Evolutionary conservation across 148 eudicot species (phyloP).

Genomic region (Heliosperma pusillum): DNA sequence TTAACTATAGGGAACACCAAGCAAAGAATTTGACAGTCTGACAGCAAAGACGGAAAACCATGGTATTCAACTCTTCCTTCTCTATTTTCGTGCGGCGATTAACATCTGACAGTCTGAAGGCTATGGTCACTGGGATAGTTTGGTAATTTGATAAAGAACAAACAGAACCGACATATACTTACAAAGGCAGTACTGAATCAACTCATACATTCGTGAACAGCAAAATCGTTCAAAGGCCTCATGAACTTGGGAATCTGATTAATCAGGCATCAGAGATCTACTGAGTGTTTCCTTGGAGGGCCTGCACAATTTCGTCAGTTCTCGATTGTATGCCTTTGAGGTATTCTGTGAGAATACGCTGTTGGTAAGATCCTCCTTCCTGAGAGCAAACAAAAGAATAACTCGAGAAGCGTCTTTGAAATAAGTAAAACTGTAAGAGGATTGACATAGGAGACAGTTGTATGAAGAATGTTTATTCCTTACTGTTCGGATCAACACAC

Average conservation of each 20-base stretch:
- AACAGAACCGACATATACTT: neutral
- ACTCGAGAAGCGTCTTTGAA: neutral
- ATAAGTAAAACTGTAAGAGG: neutral
- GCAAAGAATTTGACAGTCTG: no score
- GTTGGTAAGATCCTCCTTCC: conserved; percentile 98
- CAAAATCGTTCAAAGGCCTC: neutral
- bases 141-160: neutral
- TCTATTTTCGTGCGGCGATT: no score
- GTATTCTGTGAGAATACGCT: conserved; percentile 77
- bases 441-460: conserved; percentile 4
- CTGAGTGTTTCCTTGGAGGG: conserved; percentile 52
- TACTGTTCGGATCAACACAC: conserved; percentile 85
- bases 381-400: conserved; percentile 25
- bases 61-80: no score
- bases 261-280: conserved; percentile 15
- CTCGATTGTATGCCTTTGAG: conserved; percentile 84
- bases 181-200: neutral
- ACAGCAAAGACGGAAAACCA: no score
- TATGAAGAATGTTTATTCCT: conserved; percentile 16
- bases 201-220: neutral
- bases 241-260: neutral
- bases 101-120: no score
- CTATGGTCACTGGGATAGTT: no score
- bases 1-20: no score
- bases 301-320: conserved; percentile 60